Percentiles rank a stretch among this genome's conserved stretches.
Evolutionary conservation across 106 monocot species (phyloP).

Genomic region (Phalaenopsis equestris): DNA sequence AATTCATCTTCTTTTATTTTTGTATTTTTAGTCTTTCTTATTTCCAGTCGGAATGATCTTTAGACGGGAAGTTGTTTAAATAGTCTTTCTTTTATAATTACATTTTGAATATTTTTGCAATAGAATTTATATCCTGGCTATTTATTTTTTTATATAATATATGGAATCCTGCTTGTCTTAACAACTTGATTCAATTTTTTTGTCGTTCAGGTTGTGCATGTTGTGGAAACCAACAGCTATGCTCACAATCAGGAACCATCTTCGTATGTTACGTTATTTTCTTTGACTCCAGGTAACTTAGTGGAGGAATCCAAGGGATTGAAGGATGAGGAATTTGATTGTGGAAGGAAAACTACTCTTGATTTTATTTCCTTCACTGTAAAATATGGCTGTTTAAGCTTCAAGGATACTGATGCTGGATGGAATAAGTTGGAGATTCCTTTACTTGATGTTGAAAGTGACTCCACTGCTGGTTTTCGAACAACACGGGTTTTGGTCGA

Average conservation of each 20-base stretch:
- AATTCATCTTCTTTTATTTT: not conserved
- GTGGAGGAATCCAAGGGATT: conserved; percentile 50
- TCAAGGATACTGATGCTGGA: conserved; percentile 32
- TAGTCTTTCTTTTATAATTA: not conserved
- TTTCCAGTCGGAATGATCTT: not conserved
- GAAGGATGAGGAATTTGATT: conserved; percentile 58
- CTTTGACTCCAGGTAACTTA: conserved; percentile 69
- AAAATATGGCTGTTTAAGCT: conserved; percentile 72
- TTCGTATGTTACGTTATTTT: conserved; percentile 77
- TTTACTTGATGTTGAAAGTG: conserved; percentile 49
- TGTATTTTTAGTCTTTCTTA: not conserved
- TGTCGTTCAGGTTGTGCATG: conserved; percentile 79
- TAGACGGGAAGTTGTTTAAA: not conserved
- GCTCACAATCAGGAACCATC: conserved; percentile 21
- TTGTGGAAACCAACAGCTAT: conserved; percentile 55
- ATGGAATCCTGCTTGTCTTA: not conserved
- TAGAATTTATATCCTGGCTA: not conserved
- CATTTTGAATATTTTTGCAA: not conserved
- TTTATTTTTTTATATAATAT: not conserved
- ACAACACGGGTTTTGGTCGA: conserved; percentile 55
- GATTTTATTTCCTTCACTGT: conserved; percentile 75
- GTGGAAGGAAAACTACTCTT: conserved; percentile 40
- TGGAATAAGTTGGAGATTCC: conserved; percentile 74
- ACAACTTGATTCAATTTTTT: not conserved
- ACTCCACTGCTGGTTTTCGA: conserved; percentile 37